phyloP scores from a whole-genome alignment of 495 filamentous ascomycete species.

The Letharia columbiana region DNA sequence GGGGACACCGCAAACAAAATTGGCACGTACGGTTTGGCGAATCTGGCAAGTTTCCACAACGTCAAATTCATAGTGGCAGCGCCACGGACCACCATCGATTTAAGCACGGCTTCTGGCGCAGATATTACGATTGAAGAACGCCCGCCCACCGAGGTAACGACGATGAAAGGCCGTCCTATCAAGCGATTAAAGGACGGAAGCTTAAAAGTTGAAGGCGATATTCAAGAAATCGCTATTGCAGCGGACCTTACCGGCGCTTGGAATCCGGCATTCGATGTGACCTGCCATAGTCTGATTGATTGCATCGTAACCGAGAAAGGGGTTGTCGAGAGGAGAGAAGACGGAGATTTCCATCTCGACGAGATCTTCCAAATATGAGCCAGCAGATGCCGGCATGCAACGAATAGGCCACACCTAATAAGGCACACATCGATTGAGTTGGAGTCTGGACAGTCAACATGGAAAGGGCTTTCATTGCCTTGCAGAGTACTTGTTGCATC shows the following conservation, averaged over 20 bases:
- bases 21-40: conserved; percentile 86
- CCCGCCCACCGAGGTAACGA: conserved; percentile 65
- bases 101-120: conserved; percentile 62
- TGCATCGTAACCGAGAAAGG: conserved; percentile 90
- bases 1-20: conserved; percentile 99
- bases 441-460: background rate
- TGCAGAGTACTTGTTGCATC: background rate
- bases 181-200: conserved; percentile 37
- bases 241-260: conserved; percentile 76
- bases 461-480: background rate
- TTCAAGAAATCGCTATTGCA: conserved; percentile 66
- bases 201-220: conserved; percentile 25
- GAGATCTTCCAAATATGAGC: conserved; percentile 35
- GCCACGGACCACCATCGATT: conserved; percentile 87
- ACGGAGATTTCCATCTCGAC: conserved; percentile 59
- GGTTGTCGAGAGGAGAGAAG: conserved; percentile 65
- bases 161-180: conserved; percentile 59
- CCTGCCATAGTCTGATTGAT: conserved; percentile 77
- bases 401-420: background rate
- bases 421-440: background rate
- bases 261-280: conserved; percentile 97
- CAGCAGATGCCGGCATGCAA: background rate
- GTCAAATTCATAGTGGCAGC: conserved; percentile 94
- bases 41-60: conserved; percentile 74
- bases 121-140: conserved; percentile 87